Evolutionary conservation across 2,329 filamentous ascomycete species (phyloP).

Genomic region (Colletotrichum nymphaeae): DNA sequence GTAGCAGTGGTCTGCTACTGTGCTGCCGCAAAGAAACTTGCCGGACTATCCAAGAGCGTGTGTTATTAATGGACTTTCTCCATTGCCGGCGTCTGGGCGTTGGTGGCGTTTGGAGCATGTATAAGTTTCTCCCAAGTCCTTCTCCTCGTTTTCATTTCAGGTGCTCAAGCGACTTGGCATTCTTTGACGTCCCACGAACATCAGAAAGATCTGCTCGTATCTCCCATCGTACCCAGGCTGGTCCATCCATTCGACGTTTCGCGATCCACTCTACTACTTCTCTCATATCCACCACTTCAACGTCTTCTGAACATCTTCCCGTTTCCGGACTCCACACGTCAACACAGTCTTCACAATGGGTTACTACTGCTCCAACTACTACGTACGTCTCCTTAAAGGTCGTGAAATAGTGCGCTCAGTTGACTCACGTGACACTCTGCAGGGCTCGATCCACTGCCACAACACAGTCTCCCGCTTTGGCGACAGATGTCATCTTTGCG

Average conservation of each 20-base stretch:
- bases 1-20: slow-evolving; percentile 23
- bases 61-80: slow-evolving; percentile 30
- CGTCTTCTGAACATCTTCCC: background rate
- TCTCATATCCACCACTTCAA: background rate
- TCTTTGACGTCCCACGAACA: slow-evolving; percentile 30
- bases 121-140: slow-evolving; percentile 30
- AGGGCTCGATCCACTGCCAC: slow-evolving; percentile 47
- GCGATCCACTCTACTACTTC: background rate
- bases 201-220: slow-evolving; percentile 1
- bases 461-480: slow-evolving; percentile 45
- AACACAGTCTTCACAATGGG: slow-evolving; percentile 38
- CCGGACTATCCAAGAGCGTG: slow-evolving; percentile 27
- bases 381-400: slow-evolving; percentile 38
- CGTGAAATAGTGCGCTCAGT: background rate
- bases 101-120: slow-evolving; percentile 24
- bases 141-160: background rate
- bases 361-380: slow-evolving; percentile 48
- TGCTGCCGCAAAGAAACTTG: slow-evolving; percentile 29
- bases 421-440: background rate
- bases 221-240: slow-evolving; percentile 15
- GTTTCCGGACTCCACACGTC: background rate
- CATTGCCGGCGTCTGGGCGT: slow-evolving; percentile 26
- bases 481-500: slow-evolving; percentile 44
- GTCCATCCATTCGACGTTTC: slow-evolving; percentile 27
- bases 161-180: slow-evolving; percentile 16